These are phyloP conservation scores for Epicoccum sorghinum DNA, from an alignment of 2,329 filamentous ascomycete species.

Conservation along the genomic window DNA sequence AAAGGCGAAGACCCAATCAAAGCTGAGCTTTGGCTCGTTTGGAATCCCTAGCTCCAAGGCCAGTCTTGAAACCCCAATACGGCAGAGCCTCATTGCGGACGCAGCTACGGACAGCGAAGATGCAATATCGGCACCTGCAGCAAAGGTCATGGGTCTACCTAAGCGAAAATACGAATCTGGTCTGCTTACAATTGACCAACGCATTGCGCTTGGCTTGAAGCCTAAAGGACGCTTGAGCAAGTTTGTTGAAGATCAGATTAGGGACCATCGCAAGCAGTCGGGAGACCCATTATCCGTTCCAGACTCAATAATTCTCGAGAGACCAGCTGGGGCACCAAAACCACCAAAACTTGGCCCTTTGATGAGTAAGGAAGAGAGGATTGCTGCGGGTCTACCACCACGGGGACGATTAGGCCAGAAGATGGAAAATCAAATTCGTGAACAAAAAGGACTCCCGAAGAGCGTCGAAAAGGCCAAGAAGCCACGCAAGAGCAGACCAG, in stretches of 20 bases:
- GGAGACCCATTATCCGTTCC: constrained; percentile 25
- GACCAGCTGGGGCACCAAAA: not conserved
- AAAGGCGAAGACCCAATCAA: constrained; percentile 3
- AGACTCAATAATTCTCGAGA: constrained; percentile 4
- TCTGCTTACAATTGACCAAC: constrained; percentile 33
- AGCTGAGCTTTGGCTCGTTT: not conserved
- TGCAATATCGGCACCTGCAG: not conserved
- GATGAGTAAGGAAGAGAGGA: constrained; percentile 37
- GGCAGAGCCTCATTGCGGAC: not conserved
- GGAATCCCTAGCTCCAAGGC: not conserved
- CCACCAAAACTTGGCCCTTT: constrained; percentile 21
- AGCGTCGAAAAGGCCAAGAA: constrained; percentile 23
- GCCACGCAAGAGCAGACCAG: constrained; percentile 13
- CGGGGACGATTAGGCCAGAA: constrained; percentile 32
- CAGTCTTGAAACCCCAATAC: not conserved
- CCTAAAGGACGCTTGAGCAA: constrained; percentile 32
- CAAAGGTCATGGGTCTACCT: constrained; percentile 7
- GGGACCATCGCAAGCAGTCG: constrained; percentile 31
- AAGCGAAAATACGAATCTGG: constrained; percentile 13
- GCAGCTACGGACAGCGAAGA: constrained; percentile 1
- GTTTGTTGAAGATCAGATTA: constrained; percentile 33
- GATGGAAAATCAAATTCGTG: constrained; percentile 32
- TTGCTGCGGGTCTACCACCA: constrained; percentile 31
- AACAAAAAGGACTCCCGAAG: constrained; percentile 29
- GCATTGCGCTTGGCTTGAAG: constrained; percentile 31